Evolutionary conservation across 1,139 yeast species (phyloP), one percentile per base, ranked within the genome.

Genomic region (Saccharomyces hybrid): DNA sequence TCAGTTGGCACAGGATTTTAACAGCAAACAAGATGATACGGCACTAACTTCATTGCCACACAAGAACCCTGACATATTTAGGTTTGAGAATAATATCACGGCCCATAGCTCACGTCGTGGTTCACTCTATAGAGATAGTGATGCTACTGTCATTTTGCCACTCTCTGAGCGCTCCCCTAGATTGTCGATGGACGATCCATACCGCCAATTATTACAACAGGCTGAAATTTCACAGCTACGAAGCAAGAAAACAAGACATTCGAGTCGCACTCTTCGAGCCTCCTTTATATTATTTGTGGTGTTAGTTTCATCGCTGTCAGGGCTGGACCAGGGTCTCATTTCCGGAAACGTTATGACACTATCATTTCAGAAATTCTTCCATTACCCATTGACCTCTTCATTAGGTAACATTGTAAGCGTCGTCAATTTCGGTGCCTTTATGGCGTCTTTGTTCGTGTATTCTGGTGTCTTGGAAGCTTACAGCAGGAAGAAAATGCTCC

Each of bases 11-110:
- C 44, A 34, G 11, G 59, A 55, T 11, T 55, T 57, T 42, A 55
- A 55, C 48, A 50, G 53, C 4, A 55, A 52, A 28, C 54, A 55
- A 34, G 31, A 51, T 24, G 58, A 56, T 32, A 21, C 52, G 16
- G 29, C 46, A 12, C 46, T 57, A 24, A 57, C 60, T n/a, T 54
- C 60, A 2, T 28, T 57, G 38, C 60, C 60, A 2, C 53, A 47
- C 53, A 57, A 54, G 44, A 53, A 55, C 26, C 60, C 60, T 14
- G 60, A 56, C 24, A 52, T 57, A 9, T 55, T 55, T 50, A 55
- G 52, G 48, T 55, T 50, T 47, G 60, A 57, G 51, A 52, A 34
- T 19, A 38, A 38, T n/a, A 38, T 19, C 12, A 38, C 44, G 7
- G 44, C 44, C 11, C 44, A 16, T 16, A 38, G 44, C 44, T 38